Conservation (phyloP, 805 yeast genomes). For the Myxozyma monticola region DNA sequence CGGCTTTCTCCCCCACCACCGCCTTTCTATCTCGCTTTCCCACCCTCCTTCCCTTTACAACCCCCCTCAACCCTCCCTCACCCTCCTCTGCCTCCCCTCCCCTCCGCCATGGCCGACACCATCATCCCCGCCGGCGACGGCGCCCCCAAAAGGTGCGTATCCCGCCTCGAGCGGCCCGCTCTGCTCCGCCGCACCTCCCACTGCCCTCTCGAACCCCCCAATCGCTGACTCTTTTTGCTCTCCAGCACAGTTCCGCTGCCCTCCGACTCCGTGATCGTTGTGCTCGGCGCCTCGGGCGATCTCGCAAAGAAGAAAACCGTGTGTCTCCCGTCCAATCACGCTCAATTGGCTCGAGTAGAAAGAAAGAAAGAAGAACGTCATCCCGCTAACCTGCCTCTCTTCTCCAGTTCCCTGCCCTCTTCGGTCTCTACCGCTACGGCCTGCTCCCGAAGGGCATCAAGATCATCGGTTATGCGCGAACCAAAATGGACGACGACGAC, state of each 20-base stretch:
- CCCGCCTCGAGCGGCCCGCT: background rate
- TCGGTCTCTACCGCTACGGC: conserved; percentile 61
- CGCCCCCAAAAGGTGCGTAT: background rate
- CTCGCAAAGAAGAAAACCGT: conserved; percentile 93
- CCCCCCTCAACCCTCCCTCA: conserved; percentile 1
- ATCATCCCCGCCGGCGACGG: conserved; percentile 25
- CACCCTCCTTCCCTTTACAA: conserved; percentile 2
- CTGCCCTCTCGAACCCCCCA: background rate
- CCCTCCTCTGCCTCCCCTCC: background rate
- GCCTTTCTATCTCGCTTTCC: background rate
- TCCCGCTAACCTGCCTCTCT: background rate
- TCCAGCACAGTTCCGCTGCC: conserved; percentile 23
- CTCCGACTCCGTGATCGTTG: conserved; percentile 69
- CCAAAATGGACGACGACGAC: conserved; percentile 66
- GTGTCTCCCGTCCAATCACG: conserved; percentile 13
- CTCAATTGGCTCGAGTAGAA: background rate
- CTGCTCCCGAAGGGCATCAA: conserved; percentile 66
- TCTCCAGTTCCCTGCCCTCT: conserved; percentile 44
- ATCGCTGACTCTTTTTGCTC: background rate
- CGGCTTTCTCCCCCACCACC: background rate
- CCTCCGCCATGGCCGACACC: conserved; percentile 26
- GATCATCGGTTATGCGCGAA: conserved; percentile 91
- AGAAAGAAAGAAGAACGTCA: background rate
- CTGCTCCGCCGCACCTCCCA: conserved; percentile 1
- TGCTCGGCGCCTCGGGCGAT: conserved; percentile 95